Percentiles rank a stretch among this genome's conserved stretches.
Conservation (phyloP, 805 yeast species). For the Tetrapisispora arboricola region DNA sequence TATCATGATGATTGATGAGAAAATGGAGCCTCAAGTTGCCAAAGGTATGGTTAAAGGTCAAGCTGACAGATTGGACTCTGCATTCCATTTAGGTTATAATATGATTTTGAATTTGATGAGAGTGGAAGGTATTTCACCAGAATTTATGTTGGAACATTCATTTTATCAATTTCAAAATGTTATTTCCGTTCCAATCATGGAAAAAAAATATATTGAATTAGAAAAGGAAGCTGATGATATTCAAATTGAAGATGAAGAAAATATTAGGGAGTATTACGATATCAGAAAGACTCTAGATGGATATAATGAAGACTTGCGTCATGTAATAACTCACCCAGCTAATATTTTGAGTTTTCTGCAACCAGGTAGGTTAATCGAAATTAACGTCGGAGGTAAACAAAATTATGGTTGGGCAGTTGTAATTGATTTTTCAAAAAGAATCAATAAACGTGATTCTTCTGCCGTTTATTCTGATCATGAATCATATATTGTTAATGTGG, state of each 20-base stretch:
- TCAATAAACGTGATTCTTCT: constrained; percentile 46
- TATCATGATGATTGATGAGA: constrained; percentile 98
- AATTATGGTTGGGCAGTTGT: constrained; percentile 98
- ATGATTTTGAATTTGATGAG: constrained; percentile 94
- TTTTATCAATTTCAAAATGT: constrained; percentile 94
- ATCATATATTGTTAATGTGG: constrained; percentile 76
- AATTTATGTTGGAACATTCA: constrained; percentile 88
- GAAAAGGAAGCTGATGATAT: constrained; percentile 39
- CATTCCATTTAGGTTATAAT: constrained; percentile 93
- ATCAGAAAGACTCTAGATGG: constrained; percentile 57
- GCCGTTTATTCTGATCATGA: constrained; percentile 73
- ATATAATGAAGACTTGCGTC: constrained; percentile 67
- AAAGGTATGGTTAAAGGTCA: constrained; percentile 99
- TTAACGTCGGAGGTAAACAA: constrained; percentile 41
- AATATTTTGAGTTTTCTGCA: constrained; percentile 75
- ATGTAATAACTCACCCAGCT: constrained; percentile 85
- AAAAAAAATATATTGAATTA: constrained; percentile 48
- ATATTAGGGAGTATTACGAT: constrained; percentile 75
- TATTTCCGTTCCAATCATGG: constrained; percentile 79
- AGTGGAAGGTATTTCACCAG: constrained; percentile 97
- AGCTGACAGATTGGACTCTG: constrained; percentile 94
- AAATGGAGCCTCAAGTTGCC: constrained; percentile 99
- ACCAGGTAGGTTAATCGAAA: constrained; percentile 74
- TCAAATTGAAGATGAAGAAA: constrained; percentile 60
- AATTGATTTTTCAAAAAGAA: constrained; percentile 62